Base-by-base conservation (phyloP, 495 filamentous ascomycete species). In the Xylaria venustula region DNA sequence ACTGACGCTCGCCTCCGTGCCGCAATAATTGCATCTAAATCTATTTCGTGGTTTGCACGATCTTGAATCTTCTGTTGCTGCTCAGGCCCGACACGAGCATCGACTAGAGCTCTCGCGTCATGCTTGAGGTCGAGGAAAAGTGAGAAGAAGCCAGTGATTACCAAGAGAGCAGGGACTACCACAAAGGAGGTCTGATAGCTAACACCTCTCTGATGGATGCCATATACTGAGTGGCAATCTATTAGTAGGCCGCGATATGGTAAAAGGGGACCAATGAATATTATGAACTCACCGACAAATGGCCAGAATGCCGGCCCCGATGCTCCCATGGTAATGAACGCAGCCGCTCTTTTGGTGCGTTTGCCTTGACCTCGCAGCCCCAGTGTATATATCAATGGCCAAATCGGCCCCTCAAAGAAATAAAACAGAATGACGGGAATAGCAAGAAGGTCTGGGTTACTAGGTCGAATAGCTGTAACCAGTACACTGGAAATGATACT, bases 331-430 rank as follows among this genome's bases (percentile, higher is more conserved):
- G 89, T 88, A 41, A 91, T 71, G 72, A 80, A 85, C 3, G 84
- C 87, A 1, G 86, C 84, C 11, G 85, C 88, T 17, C 83, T 78
- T 72, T 92, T 92, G 1, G 88, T 90, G 58, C 86, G 81, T 12
- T 80, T 79, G 4, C 89, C 89, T 23, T 91, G 81, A 1, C 89
- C 88, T 46, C 88, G 82, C 28, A 93, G 77, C 2, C 84, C 82
- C 2, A 91, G 78, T 2, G 85, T 80, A 73, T 88, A 89, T 54
- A 90, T 85, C 7, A 88, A 83, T 0, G 89, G 87, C 79, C 87
- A 92, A 71, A 88, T 82, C 50, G 81, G 84, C 2, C 83, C 86
- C 70, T 90, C 89, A 65, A 85, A 87, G 71, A 89, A 85, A 61
- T 88, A 81, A 53, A 88, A 85, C 6, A 90, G 63, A 46, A 83